Percentiles rank a stretch among this genome's conserved stretches.
Conservation (phyloP, 148 eudicot species). For the Salicornia ramosissima region DNA sequence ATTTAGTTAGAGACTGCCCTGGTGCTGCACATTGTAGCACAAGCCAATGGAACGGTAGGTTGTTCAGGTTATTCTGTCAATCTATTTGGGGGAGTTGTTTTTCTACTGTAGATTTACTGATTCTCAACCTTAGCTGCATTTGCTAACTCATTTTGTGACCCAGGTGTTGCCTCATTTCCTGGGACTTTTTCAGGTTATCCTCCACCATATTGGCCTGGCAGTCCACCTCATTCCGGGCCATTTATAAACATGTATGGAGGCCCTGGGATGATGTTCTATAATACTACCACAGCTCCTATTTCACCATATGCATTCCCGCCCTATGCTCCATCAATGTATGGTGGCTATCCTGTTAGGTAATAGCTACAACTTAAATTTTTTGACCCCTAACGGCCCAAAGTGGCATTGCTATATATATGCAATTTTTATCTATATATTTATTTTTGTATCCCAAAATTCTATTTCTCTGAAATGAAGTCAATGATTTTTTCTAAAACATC, state of each 20-base stretch:
- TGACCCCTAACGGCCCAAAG: not conserved
- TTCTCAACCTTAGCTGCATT: slow-evolving; percentile 7
- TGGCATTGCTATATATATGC: not conserved
- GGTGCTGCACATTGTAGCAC: slow-evolving; percentile 34
- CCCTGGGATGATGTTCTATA: slow-evolving; percentile 56
- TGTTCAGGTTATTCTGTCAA: not conserved
- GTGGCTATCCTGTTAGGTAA: slow-evolving; percentile 47
- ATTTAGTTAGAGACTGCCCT: slow-evolving; percentile 70
- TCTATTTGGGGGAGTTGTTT: not conserved
- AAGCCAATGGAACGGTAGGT: slow-evolving; percentile 29
- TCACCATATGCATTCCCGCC: slow-evolving; percentile 41
- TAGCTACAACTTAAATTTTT: slow-evolving; percentile 14
- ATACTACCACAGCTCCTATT: slow-evolving; percentile 38
- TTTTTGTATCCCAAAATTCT: not conserved
- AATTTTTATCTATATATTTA: not conserved
- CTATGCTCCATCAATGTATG: slow-evolving; percentile 39
- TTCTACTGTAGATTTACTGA: not conserved
- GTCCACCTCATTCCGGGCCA: slow-evolving; percentile 39
- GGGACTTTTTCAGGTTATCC: slow-evolving; percentile 44
- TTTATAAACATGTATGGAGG: slow-evolving; percentile 41
- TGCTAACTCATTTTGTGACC: slow-evolving; percentile 12
- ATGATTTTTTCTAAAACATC: too few species aligned
- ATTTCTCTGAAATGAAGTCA: not conserved
- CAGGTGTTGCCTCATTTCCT: slow-evolving; percentile 39
- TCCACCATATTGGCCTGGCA: slow-evolving; percentile 50